Base-by-base conservation (phyloP, 805 yeast species). In the Kodamaea laetipori region DNA sequence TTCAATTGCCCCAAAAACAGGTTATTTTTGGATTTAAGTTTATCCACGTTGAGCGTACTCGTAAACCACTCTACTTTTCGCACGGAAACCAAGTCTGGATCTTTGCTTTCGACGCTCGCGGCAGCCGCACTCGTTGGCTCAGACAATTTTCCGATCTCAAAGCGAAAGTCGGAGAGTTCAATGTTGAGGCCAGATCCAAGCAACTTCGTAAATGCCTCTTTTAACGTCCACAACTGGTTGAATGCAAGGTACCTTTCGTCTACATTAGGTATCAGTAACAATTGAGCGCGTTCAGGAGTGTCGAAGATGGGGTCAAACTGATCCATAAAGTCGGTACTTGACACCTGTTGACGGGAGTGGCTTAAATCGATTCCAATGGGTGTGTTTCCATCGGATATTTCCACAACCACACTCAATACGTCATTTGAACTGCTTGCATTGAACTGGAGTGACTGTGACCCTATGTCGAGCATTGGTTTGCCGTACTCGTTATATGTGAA, bases 201-300 rank as follows among this genome's bases (percentile, higher is more conserved):
- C 28, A 73, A 76, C 54, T 87, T 87, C 5, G 86, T 75, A 54
- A 79, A 84, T 15, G 88, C 80, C 57, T 87, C 96, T 56, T 87
- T 87, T 42, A 87, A 59, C 0, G 95, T 85, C 96, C 96, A 87
- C 26, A 75, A 70, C 30, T 78, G 79, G 13, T 84, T 76, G 51
- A 84, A 76, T 2, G 66, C 49, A 6, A 55, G 48, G 38, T 64
- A 62, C 41, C 64, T 55, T 4, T 46, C 17, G 0, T 43, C 42
- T 2, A 37, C 15, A n/a, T 54, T 49, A 1, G 54, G 43, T 2
- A 51, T 37, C 0, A 19, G n/a, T 4, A 47, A 43, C 6, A 82
- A 48, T 18, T 61, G 53, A 5, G 39, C 34, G 4, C 56, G 50
- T 49, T 79, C 84, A 0, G 6, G 2, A 0, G 44, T 41, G 37